These are phyloP conservation scores for Penicillium manginii DNA, from an alignment of 495 filamentous ascomycete species.

Conservation along the genomic window DNA sequence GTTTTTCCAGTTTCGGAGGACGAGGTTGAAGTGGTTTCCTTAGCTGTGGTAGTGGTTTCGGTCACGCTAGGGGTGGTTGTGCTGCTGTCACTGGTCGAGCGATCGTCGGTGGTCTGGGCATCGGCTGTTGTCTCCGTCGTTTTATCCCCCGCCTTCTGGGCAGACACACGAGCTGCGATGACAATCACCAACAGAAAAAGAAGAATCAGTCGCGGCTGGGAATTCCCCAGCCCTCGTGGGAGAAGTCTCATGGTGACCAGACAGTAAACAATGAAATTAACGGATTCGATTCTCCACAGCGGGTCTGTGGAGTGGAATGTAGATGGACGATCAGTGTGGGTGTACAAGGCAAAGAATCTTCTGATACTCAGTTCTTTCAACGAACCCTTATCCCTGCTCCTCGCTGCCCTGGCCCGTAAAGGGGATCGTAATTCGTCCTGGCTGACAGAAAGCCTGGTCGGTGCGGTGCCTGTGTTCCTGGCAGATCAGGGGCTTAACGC, in stretches of 20 bases:
- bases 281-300: conserved; percentile 34
- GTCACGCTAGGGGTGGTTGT: conserved; percentile 21
- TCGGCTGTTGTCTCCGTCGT: conserved; percentile 17
- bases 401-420: neutral
- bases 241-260: conserved; percentile 26
- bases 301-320: conserved; percentile 27
- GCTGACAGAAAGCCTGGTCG: neutral
- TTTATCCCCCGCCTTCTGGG: conserved; percentile 21
- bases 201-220: conserved; percentile 29
- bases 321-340: conserved; percentile 19
- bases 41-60: conserved; percentile 23
- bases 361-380: neutral
- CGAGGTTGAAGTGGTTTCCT: conserved; percentile 23
- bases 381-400: neutral
- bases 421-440: neutral
- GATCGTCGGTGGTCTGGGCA: conserved; percentile 37
- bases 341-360: conserved; percentile 7
- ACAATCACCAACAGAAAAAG: conserved; percentile 29
- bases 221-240: conserved; percentile 27
- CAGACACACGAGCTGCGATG: conserved; percentile 29
- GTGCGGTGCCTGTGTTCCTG: conserved; percentile 8
- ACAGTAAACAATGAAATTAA: conserved; percentile 24
- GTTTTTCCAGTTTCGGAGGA: conserved; percentile 7
- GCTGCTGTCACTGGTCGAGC: conserved; percentile 26
- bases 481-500: conserved; percentile 2